A percentile compares a stretch with the other conserved stretches of the same genome.
Evolutionary conservation across 2,329 filamentous ascomycete species (phyloP).

Genomic region (Elsinoe australis): DNA sequence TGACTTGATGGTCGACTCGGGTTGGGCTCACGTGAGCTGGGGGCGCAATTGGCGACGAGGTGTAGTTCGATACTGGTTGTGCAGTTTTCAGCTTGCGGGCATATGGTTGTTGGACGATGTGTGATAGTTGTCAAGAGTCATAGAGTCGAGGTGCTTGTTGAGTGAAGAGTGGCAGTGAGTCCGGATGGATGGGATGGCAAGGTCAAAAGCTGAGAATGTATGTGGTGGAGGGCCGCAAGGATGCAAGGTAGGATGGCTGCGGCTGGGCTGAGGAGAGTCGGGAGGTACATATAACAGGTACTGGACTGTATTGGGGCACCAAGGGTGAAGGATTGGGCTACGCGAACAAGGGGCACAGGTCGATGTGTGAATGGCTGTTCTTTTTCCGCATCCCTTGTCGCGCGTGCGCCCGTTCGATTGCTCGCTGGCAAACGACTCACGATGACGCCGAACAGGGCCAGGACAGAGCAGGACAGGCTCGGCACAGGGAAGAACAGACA

Average conservation of each 20-base stretch:
- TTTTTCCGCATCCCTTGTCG: background rate
- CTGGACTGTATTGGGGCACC: background rate
- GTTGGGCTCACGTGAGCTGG: background rate
- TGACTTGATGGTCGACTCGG: constrained; percentile 4
- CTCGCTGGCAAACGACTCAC: constrained; percentile 11
- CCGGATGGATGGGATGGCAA: constrained; percentile 1
- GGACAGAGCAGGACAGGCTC: too few relatives aligned
- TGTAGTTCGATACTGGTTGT: background rate
- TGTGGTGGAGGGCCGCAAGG: background rate
- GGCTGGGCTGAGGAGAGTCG: constrained; percentile 13
- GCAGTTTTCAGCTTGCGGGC: background rate
- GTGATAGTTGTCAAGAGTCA: background rate
- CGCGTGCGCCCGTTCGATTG: background rate
- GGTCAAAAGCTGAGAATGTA: background rate
- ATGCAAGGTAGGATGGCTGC: too few relatives aligned
- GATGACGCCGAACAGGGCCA: constrained; percentile 15
- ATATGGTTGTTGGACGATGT: background rate
- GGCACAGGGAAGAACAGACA: too few relatives aligned
- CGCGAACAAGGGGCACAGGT: constrained; percentile 15
- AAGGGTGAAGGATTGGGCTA: constrained; percentile 10
- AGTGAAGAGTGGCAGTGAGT: constrained; percentile 13
- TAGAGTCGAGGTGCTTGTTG: constrained; percentile 7
- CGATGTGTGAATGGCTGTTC: background rate
- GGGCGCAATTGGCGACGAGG: background rate
- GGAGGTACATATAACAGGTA: constrained; percentile 17